phyloP scores from a whole-genome alignment of 164 flowering plant genomes.

The Litsea cubeba region DNA sequence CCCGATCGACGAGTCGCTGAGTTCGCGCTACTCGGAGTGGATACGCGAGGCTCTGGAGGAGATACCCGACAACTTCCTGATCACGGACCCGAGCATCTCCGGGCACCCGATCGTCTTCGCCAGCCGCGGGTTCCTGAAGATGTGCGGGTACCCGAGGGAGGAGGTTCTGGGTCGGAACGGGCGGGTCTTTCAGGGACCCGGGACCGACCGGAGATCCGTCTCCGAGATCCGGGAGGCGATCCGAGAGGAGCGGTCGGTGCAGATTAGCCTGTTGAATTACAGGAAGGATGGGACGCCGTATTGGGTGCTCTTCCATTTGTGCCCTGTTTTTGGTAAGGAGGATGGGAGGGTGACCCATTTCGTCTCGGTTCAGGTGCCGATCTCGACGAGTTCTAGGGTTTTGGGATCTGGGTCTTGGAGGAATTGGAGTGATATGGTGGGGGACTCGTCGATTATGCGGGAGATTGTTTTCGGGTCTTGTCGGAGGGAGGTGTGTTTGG shows the following conservation, averaged over 20 bases:
- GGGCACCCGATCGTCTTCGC: constrained; percentile 94
- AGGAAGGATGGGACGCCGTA: constrained; percentile 80
- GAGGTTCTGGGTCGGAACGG: constrained; percentile 84
- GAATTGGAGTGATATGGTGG: constrained; percentile 16
- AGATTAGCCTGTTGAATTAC: constrained; percentile 67
- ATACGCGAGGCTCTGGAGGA: constrained; percentile 65
- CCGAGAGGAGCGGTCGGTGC: constrained; percentile 50
- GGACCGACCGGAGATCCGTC: constrained; percentile 59
- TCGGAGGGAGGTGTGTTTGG: constrained; percentile 64
- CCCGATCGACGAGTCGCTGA: constrained; percentile 46
- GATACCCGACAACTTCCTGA: constrained; percentile 60
- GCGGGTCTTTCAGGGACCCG: constrained; percentile 77
- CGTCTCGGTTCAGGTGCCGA: constrained; percentile 81
- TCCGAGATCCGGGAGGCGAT: constrained; percentile 80
- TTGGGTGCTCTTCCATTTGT: constrained; percentile 83
- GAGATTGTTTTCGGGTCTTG: constrained; percentile 61
- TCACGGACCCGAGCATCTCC: constrained; percentile 76
- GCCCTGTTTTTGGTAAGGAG: constrained; percentile 61
- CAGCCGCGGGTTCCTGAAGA: constrained; percentile 71
- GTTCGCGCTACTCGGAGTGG: constrained; percentile 44
- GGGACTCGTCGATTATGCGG: constrained; percentile 24
- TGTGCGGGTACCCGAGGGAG: constrained; percentile 63
- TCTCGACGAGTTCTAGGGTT: constrained; percentile 29
- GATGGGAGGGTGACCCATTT: constrained; percentile 74
- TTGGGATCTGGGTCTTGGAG: constrained; percentile 11